Evolutionary conservation across 148 eudicot species (phyloP).

Genomic region (Diospyros kaki): DNA sequence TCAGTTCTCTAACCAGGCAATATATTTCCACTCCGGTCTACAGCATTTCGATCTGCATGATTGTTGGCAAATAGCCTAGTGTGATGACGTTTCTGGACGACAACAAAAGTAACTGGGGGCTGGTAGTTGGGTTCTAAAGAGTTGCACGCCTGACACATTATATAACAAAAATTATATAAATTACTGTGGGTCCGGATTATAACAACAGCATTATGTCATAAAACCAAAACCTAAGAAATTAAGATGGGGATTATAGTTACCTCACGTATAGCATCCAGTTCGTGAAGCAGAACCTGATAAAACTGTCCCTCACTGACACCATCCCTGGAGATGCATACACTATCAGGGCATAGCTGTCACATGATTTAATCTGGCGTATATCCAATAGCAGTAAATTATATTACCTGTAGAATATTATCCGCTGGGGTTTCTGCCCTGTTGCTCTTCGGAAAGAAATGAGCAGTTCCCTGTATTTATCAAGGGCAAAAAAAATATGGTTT

Average conservation of each 20-base stretch:
- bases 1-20: constrained; percentile 50
- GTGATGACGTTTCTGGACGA: constrained; percentile 91
- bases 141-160: constrained; percentile 56
- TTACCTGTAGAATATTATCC: constrained; percentile 89
- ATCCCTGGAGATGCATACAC: constrained; percentile 39
- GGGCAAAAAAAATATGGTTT: background rate
- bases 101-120: constrained; percentile 89
- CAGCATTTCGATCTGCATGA: constrained; percentile 48
- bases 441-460: constrained; percentile 72
- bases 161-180: background rate
- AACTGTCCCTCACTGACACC: constrained; percentile 91
- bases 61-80: constrained; percentile 79
- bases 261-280: constrained; percentile 79
- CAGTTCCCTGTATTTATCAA: constrained; percentile 53
- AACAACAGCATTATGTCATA: too few relatives aligned
- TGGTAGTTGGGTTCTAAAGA: constrained; percentile 87
- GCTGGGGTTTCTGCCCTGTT: constrained; percentile 62
- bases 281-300: constrained; percentile 71
- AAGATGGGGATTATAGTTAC: constrained; percentile 16
- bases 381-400: background rate
- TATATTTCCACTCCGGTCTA: constrained; percentile 71
- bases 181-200: background rate
- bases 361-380: background rate
- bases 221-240: too few relatives aligned
- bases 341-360: background rate